phyloP scores from a whole-genome alignment of 2,329 filamentous ascomycete genomes.

The Ascochyta pisi region DNA sequence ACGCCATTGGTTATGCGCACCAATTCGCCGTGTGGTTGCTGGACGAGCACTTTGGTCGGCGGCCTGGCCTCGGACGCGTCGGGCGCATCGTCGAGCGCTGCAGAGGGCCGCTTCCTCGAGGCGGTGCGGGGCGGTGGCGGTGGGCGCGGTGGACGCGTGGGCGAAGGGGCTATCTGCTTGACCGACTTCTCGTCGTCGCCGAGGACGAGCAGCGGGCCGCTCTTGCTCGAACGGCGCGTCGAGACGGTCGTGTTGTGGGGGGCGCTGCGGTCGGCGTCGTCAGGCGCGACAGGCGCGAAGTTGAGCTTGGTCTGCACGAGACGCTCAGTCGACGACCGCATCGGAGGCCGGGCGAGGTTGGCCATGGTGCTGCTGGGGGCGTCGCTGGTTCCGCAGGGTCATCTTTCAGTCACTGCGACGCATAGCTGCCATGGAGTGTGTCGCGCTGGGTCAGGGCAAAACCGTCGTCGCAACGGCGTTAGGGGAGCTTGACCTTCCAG shows the following conservation, averaged over 20 bases:
- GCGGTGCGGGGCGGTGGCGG: slow-evolving; percentile 29
- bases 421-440: slow-evolving; percentile 41
- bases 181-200: slow-evolving; percentile 30
- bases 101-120: slow-evolving; percentile 43
- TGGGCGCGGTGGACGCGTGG: slow-evolving; percentile 20
- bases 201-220: slow-evolving; percentile 31
- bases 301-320: slow-evolving; percentile 33
- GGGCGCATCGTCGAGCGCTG: slow-evolving; percentile 33
- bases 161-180: slow-evolving; percentile 17
- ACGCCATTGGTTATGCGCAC: slow-evolving; percentile 54
- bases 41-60: slow-evolving; percentile 52
- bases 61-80: slow-evolving; percentile 39
- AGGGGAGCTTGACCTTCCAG: slow-evolving; percentile 31
- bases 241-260: slow-evolving; percentile 30
- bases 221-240: slow-evolving; percentile 39
- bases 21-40: slow-evolving; percentile 53
- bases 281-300: slow-evolving; percentile 40
- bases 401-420: slow-evolving; percentile 35
- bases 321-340: slow-evolving; percentile 45
- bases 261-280: slow-evolving; percentile 21
- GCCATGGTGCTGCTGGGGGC: slow-evolving; percentile 31
- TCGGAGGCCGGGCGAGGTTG: slow-evolving; percentile 33
- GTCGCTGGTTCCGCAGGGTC: slow-evolving; percentile 33
- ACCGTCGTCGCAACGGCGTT: slow-evolving; percentile 32
- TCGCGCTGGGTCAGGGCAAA: slow-evolving; percentile 37